Conservation (phyloP, 1,139 yeast species). For the Geotrichum citri-aurantii region DNA sequence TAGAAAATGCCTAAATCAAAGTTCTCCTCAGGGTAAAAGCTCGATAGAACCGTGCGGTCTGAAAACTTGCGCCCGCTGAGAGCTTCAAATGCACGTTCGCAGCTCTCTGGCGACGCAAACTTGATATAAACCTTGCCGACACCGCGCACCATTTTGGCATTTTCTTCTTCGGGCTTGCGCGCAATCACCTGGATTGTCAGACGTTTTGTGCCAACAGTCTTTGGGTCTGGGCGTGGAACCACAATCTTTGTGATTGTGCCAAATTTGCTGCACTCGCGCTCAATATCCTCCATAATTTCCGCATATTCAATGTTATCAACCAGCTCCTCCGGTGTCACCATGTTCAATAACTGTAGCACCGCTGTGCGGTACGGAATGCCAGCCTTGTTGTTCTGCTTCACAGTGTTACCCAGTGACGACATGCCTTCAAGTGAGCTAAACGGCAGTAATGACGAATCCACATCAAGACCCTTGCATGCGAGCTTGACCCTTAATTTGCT, state of each 20-base stretch:
- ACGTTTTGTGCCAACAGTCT: slow-evolving; percentile 34
- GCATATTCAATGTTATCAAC: slow-evolving; percentile 46
- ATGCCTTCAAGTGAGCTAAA: slow-evolving; percentile 26
- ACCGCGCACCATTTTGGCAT: slow-evolving; percentile 43
- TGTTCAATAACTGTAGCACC: slow-evolving; percentile 62
- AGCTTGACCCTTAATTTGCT: slow-evolving; percentile 33
- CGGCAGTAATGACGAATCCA: slow-evolving; percentile 26
- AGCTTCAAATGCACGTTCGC: slow-evolving; percentile 54
- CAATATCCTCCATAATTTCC: slow-evolving; percentile 50
- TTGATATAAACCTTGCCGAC: slow-evolving; percentile 70
- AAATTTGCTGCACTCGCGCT: slow-evolving; percentile 45
- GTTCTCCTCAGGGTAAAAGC: slow-evolving; percentile 55
- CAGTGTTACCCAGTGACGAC: slow-evolving; percentile 20
- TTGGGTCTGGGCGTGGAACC: slow-evolving; percentile 63
- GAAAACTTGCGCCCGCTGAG: slow-evolving; percentile 64
- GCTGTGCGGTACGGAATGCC: slow-evolving; percentile 32
- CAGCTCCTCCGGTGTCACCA: slow-evolving; percentile 60
- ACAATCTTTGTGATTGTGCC: slow-evolving; percentile 52
- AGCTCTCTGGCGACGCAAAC: slow-evolving; percentile 48
- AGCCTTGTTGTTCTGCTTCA: slow-evolving; percentile 13
- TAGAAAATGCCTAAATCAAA: slow-evolving; percentile 34
- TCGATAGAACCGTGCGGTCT: slow-evolving; percentile 64
- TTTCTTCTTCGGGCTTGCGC: neutral
- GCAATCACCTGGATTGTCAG: slow-evolving; percentile 31
- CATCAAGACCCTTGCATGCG: slow-evolving; percentile 35